phyloP scores from a whole-genome alignment of 108 stramenopile genomes.

The Pseudonitzschia multistriata region DNA sequence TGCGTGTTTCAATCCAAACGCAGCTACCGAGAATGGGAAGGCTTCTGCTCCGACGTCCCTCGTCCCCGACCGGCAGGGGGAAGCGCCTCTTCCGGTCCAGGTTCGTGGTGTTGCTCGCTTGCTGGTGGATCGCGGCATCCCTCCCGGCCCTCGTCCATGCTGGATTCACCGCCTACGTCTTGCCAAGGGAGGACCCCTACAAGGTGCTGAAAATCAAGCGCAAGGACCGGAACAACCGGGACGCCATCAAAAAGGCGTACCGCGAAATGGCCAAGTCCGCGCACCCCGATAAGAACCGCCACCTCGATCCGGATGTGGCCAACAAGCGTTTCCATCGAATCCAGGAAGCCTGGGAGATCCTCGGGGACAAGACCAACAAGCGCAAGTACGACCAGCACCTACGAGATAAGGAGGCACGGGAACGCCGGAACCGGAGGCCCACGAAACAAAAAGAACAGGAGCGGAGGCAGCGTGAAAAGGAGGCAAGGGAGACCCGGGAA shows the following conservation, averaged over 20 bases:
- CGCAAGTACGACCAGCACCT: not conserved
- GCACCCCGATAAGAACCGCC: conserved; percentile 24
- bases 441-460: conserved; percentile 6
- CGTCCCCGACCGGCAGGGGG: too few species aligned
- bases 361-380: not conserved
- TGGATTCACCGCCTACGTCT: not conserved
- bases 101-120: not conserved
- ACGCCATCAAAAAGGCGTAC: conserved; percentile 45
- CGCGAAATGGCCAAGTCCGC: conserved; percentile 29
- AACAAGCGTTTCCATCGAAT: conserved; percentile 7
- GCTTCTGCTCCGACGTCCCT: too few species aligned
- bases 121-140: not conserved
- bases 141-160: not conserved
- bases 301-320: conserved; percentile 1
- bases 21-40: too few species aligned
- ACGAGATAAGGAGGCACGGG: not conserved
- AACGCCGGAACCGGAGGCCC: not conserved
- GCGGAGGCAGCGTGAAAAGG: not conserved
- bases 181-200: conserved; percentile 26
- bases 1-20: too few species aligned
- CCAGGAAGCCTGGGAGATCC: not conserved
- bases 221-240: conserved; percentile 11
- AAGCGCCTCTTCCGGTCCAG: too few species aligned
- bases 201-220: conserved; percentile 21
- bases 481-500: too few species aligned